Evolutionary conservation across 192 early-diverging fungal genomes (phyloP).

Genomic region (Coemansia sp.): DNA sequence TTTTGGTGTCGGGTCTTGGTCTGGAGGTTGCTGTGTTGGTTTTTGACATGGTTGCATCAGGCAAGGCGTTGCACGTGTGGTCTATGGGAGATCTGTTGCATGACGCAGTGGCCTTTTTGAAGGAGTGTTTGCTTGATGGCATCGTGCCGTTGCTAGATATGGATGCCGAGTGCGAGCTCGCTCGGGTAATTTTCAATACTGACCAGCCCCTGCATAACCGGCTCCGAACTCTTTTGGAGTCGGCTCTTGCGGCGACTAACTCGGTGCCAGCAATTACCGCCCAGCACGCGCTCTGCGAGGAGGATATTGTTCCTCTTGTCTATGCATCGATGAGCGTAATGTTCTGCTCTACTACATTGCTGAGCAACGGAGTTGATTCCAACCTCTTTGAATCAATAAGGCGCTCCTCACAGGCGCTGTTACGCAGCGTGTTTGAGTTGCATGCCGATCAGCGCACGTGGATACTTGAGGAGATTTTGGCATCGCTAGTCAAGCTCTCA

Average conservation of each 20-base stretch:
- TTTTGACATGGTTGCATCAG: slow-evolving; percentile 21
- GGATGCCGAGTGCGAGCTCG: slow-evolving; percentile 17
- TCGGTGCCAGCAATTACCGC: slow-evolving; percentile 20
- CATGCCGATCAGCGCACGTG: slow-evolving; percentile 64
- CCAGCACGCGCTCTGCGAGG: slow-evolving; percentile 27
- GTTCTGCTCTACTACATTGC: slow-evolving; percentile 36
- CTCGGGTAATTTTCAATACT: slow-evolving; percentile 5
- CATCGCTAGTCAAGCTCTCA: slow-evolving; percentile 69
- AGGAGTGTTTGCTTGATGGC: slow-evolving; percentile 38
- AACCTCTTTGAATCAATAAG: slow-evolving; percentile 44
- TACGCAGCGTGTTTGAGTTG: slow-evolving; percentile 39
- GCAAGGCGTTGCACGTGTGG: slow-evolving; percentile 26
- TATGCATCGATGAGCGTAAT: slow-evolving; percentile 45
- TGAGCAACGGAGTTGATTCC: slow-evolving; percentile 16
- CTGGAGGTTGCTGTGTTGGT: slow-evolving; percentile 37
- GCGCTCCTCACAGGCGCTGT: slow-evolving; percentile 39
- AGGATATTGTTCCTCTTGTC: slow-evolving; percentile 44
- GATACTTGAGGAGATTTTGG: slow-evolving; percentile 87
- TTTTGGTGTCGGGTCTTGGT: slow-evolving; percentile 25
- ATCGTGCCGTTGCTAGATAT: slow-evolving; percentile 38
- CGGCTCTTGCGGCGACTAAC: slow-evolving; percentile 18
- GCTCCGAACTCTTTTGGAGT: slow-evolving; percentile 25
- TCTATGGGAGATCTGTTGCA: slow-evolving; percentile 39
- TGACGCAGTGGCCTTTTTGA: slow-evolving; percentile 25
- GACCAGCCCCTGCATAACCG: slow-evolving; percentile 7